Evolutionary conservation across 495 filamentous ascomycete genomes (phyloP), one percentile per base, ranked within the genome.

Genomic region (Hyaloscypha finlandica): DNA sequence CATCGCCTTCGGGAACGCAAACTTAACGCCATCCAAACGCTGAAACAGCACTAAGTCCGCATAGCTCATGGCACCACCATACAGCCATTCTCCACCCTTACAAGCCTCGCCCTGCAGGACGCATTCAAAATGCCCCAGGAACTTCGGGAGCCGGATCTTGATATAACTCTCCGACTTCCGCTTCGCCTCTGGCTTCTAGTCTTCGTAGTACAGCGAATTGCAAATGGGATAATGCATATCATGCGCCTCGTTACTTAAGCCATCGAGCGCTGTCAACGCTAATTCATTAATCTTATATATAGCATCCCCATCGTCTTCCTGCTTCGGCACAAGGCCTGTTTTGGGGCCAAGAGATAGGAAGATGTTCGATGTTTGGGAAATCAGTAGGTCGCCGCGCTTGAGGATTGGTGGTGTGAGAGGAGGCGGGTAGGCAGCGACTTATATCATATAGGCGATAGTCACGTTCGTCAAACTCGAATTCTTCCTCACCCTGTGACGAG

Each of bases 31-130:
- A 72, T 83, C 81, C 45, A 82, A 59, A 48, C 79, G 80, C 76
- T 90, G 88, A 74, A 85, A 92, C 0, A 90, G 71, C n/a, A 89
- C 86, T 59, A 88, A 76, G 77, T 92, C 89, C 32, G 88, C 89
- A 77, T 86, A 88, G 4, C 86, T 88, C 65, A 92, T 68, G 65
- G 76, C 82, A 11, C 35, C 35, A 37, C 35, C 35, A 37, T 37
- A 37, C 4, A 37, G 35, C 35, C 35, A 37, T 11, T 37, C 11
- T 11, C 35, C 35, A 11, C 35, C 84, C 2, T 55, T 60, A 14
- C 68, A 63, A 52, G 81, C 81, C 66, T 85, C 83, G n/a, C 80
- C 77, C 56, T 76, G 73, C 11, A 91, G 71, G 54, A 88, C 85
- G 0, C 86, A 74, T 76, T 90, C 81, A 65, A 90, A 90, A 71